phyloP scores from a whole-genome alignment of 148 eudicot genomes.

The Hydrangea macrophylla region DNA sequence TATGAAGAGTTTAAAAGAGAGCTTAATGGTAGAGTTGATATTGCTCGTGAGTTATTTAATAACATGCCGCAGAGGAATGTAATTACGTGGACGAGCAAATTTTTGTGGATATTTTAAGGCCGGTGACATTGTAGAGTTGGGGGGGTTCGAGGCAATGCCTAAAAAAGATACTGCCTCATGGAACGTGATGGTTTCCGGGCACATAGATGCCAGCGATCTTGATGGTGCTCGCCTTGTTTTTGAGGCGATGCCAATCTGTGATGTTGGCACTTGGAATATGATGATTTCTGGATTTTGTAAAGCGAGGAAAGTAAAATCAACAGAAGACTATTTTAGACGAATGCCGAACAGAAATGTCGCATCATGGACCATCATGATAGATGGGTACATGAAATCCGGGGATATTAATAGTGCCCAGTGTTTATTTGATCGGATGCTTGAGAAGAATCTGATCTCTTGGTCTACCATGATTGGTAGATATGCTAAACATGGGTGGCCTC shows the following conservation, averaged over 20 bases:
- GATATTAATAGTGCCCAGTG: constrained; percentile 13
- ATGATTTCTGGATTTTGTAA: constrained; percentile 24
- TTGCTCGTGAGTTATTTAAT: constrained; percentile 26
- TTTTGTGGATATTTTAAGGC: constrained; percentile 25
- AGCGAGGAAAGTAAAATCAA: constrained; percentile 11
- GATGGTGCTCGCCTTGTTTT: constrained; percentile 18
- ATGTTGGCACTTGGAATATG: constrained; percentile 23
- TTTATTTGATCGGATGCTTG: constrained; percentile 26
- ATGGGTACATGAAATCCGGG: constrained; percentile 12
- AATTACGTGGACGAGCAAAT: constrained; percentile 29
- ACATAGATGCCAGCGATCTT: constrained; percentile 15
- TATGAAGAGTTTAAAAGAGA: too few relatives aligned
- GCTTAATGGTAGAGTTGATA: constrained; percentile 14
- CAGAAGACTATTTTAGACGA: constrained; percentile 18
- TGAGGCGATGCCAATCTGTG: constrained; percentile 18
- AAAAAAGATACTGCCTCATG: constrained; percentile 31
- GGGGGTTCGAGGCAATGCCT: constrained; percentile 28
- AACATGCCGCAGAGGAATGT: constrained; percentile 26
- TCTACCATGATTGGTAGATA: constrained; percentile 20
- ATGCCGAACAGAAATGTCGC: constrained; percentile 17
- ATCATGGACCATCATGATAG: constrained; percentile 27
- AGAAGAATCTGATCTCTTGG: constrained; percentile 21
- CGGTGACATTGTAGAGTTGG: constrained; percentile 32
- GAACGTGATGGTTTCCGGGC: constrained; percentile 36
- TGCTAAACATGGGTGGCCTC: constrained; percentile 19